phyloP scores from a whole-genome alignment of 139 green algal species.

The Zygnema cylindricum region DNA sequence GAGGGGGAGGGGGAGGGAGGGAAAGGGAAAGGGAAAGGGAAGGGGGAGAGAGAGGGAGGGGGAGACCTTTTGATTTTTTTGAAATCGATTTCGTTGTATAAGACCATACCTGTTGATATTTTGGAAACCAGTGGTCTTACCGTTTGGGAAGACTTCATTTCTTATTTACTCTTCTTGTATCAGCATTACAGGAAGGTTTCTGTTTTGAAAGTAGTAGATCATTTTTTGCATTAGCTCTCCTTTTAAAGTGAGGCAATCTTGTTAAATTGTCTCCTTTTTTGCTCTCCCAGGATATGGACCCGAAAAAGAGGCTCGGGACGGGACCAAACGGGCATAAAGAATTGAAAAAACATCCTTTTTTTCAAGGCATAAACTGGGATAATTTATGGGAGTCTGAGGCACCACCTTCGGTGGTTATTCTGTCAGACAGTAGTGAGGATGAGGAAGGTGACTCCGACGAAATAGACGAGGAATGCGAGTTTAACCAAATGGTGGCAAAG shows the following conservation, averaged over 20 bases:
- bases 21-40: not conserved
- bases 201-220: not conserved
- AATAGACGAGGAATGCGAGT: not conserved
- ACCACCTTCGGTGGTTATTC: not conserved
- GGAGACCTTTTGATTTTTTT: not conserved
- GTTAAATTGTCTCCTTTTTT: not conserved
- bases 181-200: too few relatives aligned
- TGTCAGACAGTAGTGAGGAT: not conserved
- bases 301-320: slow-evolving; percentile 34
- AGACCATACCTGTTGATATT: not conserved
- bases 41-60: not conserved
- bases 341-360: slow-evolving; percentile 53
- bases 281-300: slow-evolving; percentile 35
- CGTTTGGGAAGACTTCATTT: not conserved
- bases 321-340: slow-evolving; percentile 5
- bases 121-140: not conserved
- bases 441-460: not conserved
- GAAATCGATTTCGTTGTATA: too few relatives aligned
- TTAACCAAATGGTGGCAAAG: not conserved
- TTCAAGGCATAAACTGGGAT: slow-evolving; percentile 36
- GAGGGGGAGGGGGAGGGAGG: not conserved
- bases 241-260: not conserved
- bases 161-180: not conserved
- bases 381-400: not conserved
- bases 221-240: not conserved